These are phyloP conservation scores for Melaleuca alternifolia DNA, from an alignment of 345 rosid genomes.

Conservation along the genomic window DNA sequence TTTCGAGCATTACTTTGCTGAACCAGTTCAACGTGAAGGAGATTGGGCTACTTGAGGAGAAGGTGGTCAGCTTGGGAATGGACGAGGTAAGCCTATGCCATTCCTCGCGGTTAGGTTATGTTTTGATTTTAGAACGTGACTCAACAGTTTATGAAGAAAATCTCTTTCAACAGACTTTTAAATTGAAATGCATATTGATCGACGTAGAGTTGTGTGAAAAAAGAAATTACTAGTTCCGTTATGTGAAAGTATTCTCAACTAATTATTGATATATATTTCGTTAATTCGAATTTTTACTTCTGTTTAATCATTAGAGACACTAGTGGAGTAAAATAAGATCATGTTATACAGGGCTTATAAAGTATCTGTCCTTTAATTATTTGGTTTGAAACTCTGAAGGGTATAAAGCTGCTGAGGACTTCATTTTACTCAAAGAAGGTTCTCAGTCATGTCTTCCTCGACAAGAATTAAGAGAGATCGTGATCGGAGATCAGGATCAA, in stretches of 20 bases:
- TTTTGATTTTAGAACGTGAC: neutral
- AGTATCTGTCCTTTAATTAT: neutral
- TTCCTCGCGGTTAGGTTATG: neutral
- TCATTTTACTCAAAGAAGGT: slow-evolving; percentile 8
- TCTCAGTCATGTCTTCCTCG: slow-evolving; percentile 9
- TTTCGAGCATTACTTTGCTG: slow-evolving; percentile 8
- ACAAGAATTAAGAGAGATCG: neutral
- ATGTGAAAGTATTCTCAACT: neutral
- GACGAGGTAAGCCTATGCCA: slow-evolving; percentile 8
- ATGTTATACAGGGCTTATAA: neutral
- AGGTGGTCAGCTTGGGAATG: slow-evolving; percentile 1
- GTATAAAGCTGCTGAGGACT: slow-evolving; percentile 9
- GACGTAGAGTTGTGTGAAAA: neutral
- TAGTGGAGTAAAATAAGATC: neutral
- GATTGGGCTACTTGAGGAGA: slow-evolving; percentile 6
- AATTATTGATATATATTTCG: neutral
- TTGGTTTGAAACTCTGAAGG: neutral
- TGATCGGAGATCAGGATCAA: neutral
- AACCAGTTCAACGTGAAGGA: slow-evolving; percentile 10
- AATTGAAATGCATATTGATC: neutral
- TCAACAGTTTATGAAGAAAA: neutral
- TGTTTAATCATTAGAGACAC: neutral
- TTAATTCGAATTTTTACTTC: neutral
- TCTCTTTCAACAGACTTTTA: neutral
- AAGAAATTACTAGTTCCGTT: neutral